Conservation (phyloP, 2,329 filamentous ascomycete species). For the Alternaria conjuncta region DNA sequence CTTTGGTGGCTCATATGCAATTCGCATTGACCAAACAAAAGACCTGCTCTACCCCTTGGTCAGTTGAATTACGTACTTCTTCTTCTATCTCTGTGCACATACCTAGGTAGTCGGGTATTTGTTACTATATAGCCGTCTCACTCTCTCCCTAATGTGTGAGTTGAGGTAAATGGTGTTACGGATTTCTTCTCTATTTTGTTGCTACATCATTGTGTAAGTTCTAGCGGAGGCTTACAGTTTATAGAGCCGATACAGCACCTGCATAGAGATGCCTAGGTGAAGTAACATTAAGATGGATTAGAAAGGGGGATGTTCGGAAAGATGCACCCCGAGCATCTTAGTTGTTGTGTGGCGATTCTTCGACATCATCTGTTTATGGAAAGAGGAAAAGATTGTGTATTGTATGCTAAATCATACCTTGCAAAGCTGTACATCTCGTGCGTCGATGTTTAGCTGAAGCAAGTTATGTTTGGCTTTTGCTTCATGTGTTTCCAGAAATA, state of each 20-base stretch:
- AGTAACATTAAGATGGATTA: no score
- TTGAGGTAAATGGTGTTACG: rapidly evolving
- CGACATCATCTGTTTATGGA: not conserved
- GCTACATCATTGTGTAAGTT: not conserved
- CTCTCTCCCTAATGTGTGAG: not conserved
- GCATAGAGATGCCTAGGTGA: no score
- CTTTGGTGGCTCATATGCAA: not conserved
- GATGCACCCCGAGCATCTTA: not conserved
- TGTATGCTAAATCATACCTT: not conserved
- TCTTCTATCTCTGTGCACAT: not conserved
- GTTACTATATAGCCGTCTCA: not conserved
- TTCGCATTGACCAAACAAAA: not conserved
- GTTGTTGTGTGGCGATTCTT: not conserved
- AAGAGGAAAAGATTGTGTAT: not conserved
- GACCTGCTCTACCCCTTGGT: not conserved
- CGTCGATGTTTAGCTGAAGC: not conserved
- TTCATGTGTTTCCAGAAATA: not conserved
- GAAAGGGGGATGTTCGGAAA: no score
- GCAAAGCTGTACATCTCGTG: not conserved
- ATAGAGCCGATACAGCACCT: no score
- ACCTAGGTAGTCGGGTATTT: no score
- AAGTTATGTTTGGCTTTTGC: not conserved
- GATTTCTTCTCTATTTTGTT: not conserved
- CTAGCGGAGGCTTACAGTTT: no score
- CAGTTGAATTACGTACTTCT: not conserved